These are phyloP conservation scores for Phytopythium aichiense DNA, from an alignment of 352 stramenopile species.

Conservation along the genomic window DNA sequence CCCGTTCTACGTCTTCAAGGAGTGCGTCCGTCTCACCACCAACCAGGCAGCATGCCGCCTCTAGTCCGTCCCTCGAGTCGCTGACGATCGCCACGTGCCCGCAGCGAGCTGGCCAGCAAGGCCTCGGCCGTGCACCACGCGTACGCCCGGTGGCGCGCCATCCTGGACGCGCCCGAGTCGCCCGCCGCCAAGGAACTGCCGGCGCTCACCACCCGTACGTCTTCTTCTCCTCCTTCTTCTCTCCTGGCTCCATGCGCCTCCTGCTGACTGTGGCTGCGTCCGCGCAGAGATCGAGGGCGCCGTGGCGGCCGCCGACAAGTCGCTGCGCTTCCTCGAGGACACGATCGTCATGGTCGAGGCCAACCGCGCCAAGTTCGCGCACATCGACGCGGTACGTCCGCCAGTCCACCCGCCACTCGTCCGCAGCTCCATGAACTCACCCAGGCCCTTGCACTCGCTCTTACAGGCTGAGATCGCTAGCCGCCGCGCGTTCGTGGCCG, in stretches of 20 bases:
- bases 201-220: constrained; percentile 46
- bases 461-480: constrained; percentile 48
- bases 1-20: constrained; percentile 84
- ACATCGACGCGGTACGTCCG: constrained; percentile 61
- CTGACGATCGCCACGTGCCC: neutral
- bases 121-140: constrained; percentile 67
- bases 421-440: neutral
- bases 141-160: constrained; percentile 60
- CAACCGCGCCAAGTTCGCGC: constrained; percentile 75
- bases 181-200: constrained; percentile 48
- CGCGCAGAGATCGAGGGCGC: constrained; percentile 52
- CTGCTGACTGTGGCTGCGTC: neutral
- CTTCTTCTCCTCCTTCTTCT: neutral
- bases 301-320: constrained; percentile 59
- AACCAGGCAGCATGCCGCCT: too few species aligned
- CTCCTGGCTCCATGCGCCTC: neutral
- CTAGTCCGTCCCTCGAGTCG: neutral
- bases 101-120: constrained; percentile 73
- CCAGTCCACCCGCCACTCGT: neutral
- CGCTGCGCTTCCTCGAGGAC: constrained; percentile 77
- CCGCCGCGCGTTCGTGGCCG: constrained; percentile 65
- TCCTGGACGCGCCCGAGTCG: constrained; percentile 40
- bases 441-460: neutral
- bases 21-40: constrained; percentile 44
- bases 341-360: constrained; percentile 80